Evolutionary conservation across 805 yeast genomes (phyloP).

Genomic region (Candida easanensis): DNA sequence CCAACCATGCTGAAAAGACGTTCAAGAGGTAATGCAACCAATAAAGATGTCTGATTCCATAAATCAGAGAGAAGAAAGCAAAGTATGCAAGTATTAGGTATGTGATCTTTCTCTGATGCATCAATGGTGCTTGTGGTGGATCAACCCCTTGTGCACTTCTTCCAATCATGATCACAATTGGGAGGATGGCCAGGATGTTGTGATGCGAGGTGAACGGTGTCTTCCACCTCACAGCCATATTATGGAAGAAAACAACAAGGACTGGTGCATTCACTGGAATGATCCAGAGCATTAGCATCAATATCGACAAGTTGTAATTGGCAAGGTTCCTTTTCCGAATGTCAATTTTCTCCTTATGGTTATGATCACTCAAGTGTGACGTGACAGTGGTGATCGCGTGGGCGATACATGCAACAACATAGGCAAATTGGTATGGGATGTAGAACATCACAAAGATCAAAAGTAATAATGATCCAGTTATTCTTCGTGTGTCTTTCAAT

Average conservation of each 20-base stretch:
- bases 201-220: conserved; percentile 88
- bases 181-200: conserved; percentile 72
- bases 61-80: conserved; percentile 59
- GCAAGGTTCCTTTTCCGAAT: conserved; percentile 32
- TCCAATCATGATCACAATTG: conserved; percentile 61
- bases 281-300: conserved; percentile 72
- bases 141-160: conserved; percentile 47
- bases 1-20: conserved; percentile 53
- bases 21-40: conserved; percentile 81
- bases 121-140: conserved; percentile 37
- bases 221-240: conserved; percentile 71
- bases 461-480: conserved; percentile 27
- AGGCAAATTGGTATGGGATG: conserved; percentile 82
- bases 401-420: conserved; percentile 52
- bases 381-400: conserved; percentile 55
- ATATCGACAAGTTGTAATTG: conserved; percentile 61
- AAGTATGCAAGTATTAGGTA: conserved; percentile 46
- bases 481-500: conserved; percentile 16
- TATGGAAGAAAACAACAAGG: conserved; percentile 76
- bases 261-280: conserved; percentile 78
- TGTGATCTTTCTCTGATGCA: conserved; percentile 32
- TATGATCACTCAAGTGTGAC: conserved; percentile 14
- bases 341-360: conserved; percentile 19
- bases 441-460: conserved; percentile 52
- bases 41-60: conserved; percentile 79